Evolutionary conservation across 768 basidiomycete genomes (phyloP).

Genomic region (Flagelloscypha sp.): DNA sequence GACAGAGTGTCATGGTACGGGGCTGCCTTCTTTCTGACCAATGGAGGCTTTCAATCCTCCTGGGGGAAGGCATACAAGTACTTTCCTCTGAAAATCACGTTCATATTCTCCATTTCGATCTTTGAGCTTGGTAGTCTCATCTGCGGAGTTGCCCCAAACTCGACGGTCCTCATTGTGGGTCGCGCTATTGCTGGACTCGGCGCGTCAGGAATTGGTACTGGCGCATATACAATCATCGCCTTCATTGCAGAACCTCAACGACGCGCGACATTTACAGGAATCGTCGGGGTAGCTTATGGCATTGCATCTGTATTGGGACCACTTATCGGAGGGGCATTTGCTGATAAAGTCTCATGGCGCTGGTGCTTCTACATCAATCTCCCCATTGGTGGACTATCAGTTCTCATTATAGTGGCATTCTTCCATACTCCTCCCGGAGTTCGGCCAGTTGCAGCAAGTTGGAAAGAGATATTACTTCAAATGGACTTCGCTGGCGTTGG

Average conservation of each 20-base stretch:
- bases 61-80: slow-evolving; percentile 7
- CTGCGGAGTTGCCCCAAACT: slow-evolving; percentile 13
- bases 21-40: slow-evolving; percentile 11
- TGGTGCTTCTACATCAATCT: slow-evolving; percentile 18
- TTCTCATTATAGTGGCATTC: slow-evolving; percentile 8
- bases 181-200: slow-evolving; percentile 17
- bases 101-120: slow-evolving; percentile 6
- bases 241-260: slow-evolving; percentile 4
- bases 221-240: slow-evolving; percentile 14
- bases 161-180: slow-evolving; percentile 15
- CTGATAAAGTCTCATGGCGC: slow-evolving; percentile 17
- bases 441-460: slow-evolving; percentile 8
- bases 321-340: slow-evolving; percentile 27
- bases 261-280: slow-evolving; percentile 15
- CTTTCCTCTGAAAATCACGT: slow-evolving; percentile 7
- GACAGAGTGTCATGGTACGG: slow-evolving; percentile 16
- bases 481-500: slow-evolving; percentile 32
- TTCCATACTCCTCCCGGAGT: slow-evolving; percentile 12
- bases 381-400: slow-evolving; percentile 13
- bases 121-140: slow-evolving; percentile 17
- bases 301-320: slow-evolving; percentile 22
- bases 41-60: slow-evolving; percentile 5
- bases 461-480: slow-evolving; percentile 8
- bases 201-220: slow-evolving; percentile 13
- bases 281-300: slow-evolving; percentile 27